A percentile compares a stretch with the other conserved stretches of the same genome.
phyloP scores from a whole-genome alignment of 768 basidiomycete genomes.

The Amylocystis lapponica region DNA sequence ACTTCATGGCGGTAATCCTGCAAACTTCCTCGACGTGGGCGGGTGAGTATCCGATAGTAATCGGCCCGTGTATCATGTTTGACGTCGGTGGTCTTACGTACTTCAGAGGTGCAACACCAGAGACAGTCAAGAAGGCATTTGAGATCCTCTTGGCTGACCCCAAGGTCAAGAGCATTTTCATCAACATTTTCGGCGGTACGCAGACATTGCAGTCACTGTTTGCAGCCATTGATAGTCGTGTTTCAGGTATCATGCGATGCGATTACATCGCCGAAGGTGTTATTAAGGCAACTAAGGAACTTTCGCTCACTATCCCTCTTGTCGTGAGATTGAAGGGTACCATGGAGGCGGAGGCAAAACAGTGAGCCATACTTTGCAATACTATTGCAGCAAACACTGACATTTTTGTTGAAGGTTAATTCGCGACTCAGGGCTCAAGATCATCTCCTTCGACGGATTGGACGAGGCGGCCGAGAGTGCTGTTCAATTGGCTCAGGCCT shows the following conservation, averaged over 20 bases:
- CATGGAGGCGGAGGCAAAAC: constrained; percentile 92
- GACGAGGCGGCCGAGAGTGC: constrained; percentile 88
- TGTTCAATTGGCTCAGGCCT: constrained; percentile 53
- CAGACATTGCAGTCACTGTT: background rate
- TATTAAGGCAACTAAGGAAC: constrained; percentile 94
- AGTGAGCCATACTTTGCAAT: constrained; percentile 45
- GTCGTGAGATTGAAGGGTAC: constrained; percentile 96
- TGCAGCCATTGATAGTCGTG: background rate
- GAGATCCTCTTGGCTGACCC: constrained; percentile 88
- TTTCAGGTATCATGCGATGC: constrained; percentile 91
- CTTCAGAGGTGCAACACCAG: constrained; percentile 89
- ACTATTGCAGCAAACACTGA: constrained; percentile 7
- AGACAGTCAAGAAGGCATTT: constrained; percentile 99
- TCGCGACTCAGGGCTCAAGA: constrained; percentile 85
- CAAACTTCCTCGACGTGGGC: constrained; percentile 98
- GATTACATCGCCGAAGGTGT: constrained; percentile 98
- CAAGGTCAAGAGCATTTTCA: constrained; percentile 97
- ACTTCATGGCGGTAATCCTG: constrained; percentile 92
- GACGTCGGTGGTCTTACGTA: background rate
- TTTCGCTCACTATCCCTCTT: constrained; percentile 77
- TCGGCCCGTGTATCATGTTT: constrained; percentile 1
- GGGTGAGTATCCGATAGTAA: constrained; percentile 44
- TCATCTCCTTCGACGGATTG: constrained; percentile 87
- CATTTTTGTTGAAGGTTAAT: constrained; percentile 65
- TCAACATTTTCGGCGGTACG: constrained; percentile 92